A percentile compares a stretch with the other conserved stretches of the same genome.
Evolutionary conservation across 2,329 filamentous ascomycete genomes (phyloP).

Genomic region (Stachybotrys chartarum): DNA sequence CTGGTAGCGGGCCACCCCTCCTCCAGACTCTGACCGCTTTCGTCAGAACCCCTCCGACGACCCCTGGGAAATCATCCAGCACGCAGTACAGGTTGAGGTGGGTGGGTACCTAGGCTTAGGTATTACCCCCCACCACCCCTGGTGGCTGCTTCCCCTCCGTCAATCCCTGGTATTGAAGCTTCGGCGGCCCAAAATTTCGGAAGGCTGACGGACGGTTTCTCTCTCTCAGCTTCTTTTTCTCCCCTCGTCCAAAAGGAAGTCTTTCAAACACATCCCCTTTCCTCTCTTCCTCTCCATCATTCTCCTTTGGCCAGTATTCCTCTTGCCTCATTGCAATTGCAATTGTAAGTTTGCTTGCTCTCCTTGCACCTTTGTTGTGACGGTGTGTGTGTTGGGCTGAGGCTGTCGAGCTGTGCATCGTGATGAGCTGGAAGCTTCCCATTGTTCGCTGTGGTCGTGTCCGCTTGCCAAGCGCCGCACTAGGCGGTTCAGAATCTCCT

Average conservation of each 20-base stretch:
- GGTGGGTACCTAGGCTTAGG: not conserved
- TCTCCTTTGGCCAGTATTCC: not conserved
- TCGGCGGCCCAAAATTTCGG: conserved; percentile 16
- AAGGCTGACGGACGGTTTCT: conserved; percentile 14
- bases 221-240: conserved; percentile 10
- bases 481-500: too few species aligned
- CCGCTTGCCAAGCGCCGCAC: too few species aligned
- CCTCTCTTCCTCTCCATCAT: conserved; percentile 7
- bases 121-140: not conserved
- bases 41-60: not conserved
- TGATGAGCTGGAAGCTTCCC: too few species aligned
- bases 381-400: not conserved
- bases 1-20: not conserved
- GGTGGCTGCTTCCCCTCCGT: not conserved
- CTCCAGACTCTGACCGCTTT: not conserved
- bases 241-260: conserved; percentile 11
- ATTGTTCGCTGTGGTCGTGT: too few species aligned
- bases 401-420: not conserved
- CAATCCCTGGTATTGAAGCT: conserved; percentile 11
- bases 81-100: not conserved
- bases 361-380: not conserved
- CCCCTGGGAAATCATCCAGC: not conserved
- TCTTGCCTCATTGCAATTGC: not conserved
- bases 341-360: not conserved
- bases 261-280: conserved; percentile 9